Base-by-base conservation (phyloP, 2,329 filamentous ascomycete genomes). In the Helotiales sp. region DNA sequence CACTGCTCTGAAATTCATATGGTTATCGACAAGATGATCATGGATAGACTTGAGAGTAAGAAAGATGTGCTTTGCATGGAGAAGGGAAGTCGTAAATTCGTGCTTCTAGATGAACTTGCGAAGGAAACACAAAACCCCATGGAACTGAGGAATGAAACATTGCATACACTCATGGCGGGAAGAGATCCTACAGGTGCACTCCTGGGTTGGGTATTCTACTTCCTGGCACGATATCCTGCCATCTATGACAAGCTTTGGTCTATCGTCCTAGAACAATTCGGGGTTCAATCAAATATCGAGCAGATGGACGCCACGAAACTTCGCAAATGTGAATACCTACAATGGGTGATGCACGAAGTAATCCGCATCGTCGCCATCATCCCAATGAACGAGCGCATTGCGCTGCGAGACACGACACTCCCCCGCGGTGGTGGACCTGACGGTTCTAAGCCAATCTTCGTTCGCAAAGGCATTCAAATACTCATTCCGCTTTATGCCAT, bases 101-200 rank as follows among this genome's bases (percentile, higher is more conserved):
- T 84, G 28, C 82, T 89, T 47, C 76, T 85, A 13, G 75, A 85
- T 55, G 84, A 84, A 64, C 75, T 88, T 1, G 69, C 71, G 0
- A 71, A 72, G 34, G 61, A 67, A 13, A 71, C 70, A 1, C 63
- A 67, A 26, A 57, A 72, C 50, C 54, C 61, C 4, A 32, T 63
- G 17, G 71, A 72, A 47, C 59, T 75, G 2, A 67, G 72, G 22
- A 72, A 70, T 22, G 71, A 75, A 43, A 68, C 70, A 11, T 40
- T 73, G 8, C 67, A 71, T 49, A 67, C 68, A 86, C 64, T 78
- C 84, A 7, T 70, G 34, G 86, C 85, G 0, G 86, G 85, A 0
- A 79, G 85, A 3, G 86, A 89, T 68, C 87, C 85, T 0, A 87
- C 84, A 0, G 85, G 83, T 0, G 79, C 78, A 26, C 79, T 84